Evolutionary conservation across 169 alveolate genomes (phyloP), one percentile per base, ranked within the genome.

Genomic region (Theileria sp.): DNA sequence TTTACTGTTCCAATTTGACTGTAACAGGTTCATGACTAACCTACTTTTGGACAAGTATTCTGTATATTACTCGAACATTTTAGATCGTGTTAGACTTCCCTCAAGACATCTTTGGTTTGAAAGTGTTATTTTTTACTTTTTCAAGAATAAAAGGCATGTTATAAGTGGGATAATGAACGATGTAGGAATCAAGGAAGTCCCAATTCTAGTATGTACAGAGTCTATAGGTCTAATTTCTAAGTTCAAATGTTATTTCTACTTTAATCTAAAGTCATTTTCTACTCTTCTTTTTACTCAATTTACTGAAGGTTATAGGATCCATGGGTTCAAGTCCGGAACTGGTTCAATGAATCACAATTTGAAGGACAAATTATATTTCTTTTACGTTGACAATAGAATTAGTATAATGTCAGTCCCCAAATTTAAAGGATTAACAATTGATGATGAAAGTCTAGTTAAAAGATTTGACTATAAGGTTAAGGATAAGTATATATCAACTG

Each of bases 51-150:
- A 64, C 23, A 70, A 70, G 66, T 51, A 70, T 62, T 56, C 77
- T 17, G 36, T 17, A 0, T 56, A 51, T 36, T 70, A 70, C 67
- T 7, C 77, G 0, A 70, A 56, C 64, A 83, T 83, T 28, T 15
- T 83, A 61, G 70, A 62, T n/a, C 32, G 19, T 8, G 86, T 83
- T 4, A 23, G 30, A 4, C 65, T 83, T n/a, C 89, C 89, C 15
- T 15, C 34, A 19, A 44, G 72, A 21, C 86, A 76, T 38, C 61
- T 68, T 10, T 83, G 89, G 89, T 83, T 83, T 75, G 86, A 83
- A 65, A 62, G 75, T 15, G 65, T 83, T 17, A 38, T 83, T 9
- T 77, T 74, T 21, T 9, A 38, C 51, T 65, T 77, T 60, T 28
- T 77, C 26, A 83, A 78, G 60, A 77, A 80, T 15, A 19, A 26